phyloP scores from a whole-genome alignment of 2,329 filamentous ascomycete species.

The Arthrobotrys entomopaga region DNA sequence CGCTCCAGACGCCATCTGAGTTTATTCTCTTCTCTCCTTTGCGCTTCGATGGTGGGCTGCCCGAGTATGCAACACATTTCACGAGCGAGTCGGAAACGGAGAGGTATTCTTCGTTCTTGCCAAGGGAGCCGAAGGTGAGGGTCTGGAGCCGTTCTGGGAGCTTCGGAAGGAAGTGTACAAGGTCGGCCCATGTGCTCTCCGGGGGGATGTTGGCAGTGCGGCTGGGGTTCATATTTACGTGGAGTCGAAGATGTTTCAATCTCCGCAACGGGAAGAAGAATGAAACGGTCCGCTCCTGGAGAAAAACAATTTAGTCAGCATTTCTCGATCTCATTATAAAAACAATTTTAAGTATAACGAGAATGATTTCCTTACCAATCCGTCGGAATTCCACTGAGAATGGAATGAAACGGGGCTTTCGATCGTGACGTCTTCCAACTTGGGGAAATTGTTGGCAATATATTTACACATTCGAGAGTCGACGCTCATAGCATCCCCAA shows the following conservation, averaged over 20 bases:
- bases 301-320: constrained; percentile 35
- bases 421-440: constrained; percentile 49
- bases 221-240: constrained; percentile 55
- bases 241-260: constrained; percentile 54
- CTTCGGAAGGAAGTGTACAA: constrained; percentile 50
- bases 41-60: constrained; percentile 46
- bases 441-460: constrained; percentile 50
- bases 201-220: constrained; percentile 53
- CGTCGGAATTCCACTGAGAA: constrained; percentile 55
- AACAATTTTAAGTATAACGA: not conserved
- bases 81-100: constrained; percentile 52
- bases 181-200: constrained; percentile 52
- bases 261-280: constrained; percentile 52
- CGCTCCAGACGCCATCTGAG: constrained; percentile 51
- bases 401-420: constrained; percentile 55
- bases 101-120: constrained; percentile 54
- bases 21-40: constrained; percentile 46
- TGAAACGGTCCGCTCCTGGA: constrained; percentile 53
- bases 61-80: constrained; percentile 52
- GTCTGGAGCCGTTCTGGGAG: constrained; percentile 50
- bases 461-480: constrained; percentile 55
- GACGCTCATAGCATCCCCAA: constrained; percentile 53
- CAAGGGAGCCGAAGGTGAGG: constrained; percentile 49
- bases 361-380: constrained; percentile 40
- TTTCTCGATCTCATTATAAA: constrained; percentile 15